Evolutionary conservation across 179 eudicot genomes (phyloP), one percentile per base, ranked within the genome.

Genomic region (Heliamphora pulchella): DNA sequence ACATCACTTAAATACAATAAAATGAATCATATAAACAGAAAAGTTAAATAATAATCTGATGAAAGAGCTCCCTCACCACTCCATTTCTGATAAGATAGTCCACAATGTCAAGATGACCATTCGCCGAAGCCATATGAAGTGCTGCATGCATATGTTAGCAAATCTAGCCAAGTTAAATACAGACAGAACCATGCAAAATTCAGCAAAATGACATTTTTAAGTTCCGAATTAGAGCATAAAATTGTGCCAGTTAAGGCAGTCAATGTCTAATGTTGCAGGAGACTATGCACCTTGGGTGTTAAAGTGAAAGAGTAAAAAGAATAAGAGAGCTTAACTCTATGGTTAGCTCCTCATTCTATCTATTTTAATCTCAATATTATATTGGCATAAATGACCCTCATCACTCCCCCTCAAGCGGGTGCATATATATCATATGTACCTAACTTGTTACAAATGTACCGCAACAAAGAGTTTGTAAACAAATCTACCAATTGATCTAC

Each of bases 71-170:
- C 13, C 92, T 88, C 81, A 94, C 98, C 92, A 84, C 98, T 82
- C 91, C 93, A 86, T 89, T 89, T 48, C 84, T 78, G 78, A 93
- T 79, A 50, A 95, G 97, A 86, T 90, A 95, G 73, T 89, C 89
- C 50, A 93, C 92, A 76, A 93, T 87, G 81, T 79, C 90, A 82
- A 87, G 84, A 87, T 95, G 94, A 66, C 97, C 97, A 86, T 95
- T 95, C 22, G 97, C 98, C 7, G 97, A 89, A 63, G 97, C 97
- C 98, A 95, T 95, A 88, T 95, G 98, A 81, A 95, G 93, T 87
- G 98, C 98, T 94, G 91, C 85, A 81, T 74, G 65, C 31, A 81
- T 72, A 47, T 44, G 84, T 22, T 39, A 14, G 50, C 66, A 62
- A 65, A 82, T 69, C 18, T 4, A 75, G 70, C 11, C 0, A n/a